Evolutionary conservation across 805 yeast species (phyloP).

Genomic region (Starmerella ratchasimensis): DNA sequence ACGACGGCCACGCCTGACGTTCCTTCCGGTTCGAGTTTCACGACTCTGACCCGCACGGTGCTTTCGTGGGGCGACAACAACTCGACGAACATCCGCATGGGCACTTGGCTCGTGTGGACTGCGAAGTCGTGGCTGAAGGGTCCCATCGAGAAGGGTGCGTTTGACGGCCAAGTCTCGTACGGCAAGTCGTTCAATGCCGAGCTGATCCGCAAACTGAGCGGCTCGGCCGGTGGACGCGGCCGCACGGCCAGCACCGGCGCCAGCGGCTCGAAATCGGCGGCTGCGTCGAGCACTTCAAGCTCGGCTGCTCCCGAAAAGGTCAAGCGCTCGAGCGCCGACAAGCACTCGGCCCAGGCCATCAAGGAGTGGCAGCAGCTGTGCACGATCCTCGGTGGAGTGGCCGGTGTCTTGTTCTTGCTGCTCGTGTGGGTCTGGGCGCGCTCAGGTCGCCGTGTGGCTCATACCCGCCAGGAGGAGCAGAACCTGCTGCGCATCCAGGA

Average conservation of each 20-base stretch:
- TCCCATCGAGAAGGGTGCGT: slow-evolving; percentile 73
- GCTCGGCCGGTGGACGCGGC: not conserved
- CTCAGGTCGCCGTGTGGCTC: not conserved
- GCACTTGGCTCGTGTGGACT: slow-evolving; percentile 62
- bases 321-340: slow-evolving; percentile 8
- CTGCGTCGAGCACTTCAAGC: not conserved
- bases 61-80: slow-evolving; percentile 59
- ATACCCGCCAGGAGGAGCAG: slow-evolving; percentile 6
- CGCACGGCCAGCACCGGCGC: not conserved
- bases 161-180: slow-evolving; percentile 61
- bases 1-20: slow-evolving; percentile 79
- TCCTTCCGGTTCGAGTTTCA: slow-evolving; percentile 78
- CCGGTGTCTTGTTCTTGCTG: slow-evolving; percentile 12
- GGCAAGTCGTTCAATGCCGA: slow-evolving; percentile 37
- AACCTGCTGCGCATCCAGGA: slow-evolving; percentile 30
- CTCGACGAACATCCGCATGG: slow-evolving; percentile 55
- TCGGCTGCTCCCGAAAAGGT: slow-evolving; percentile 6
- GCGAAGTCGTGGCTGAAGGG: slow-evolving; percentile 86
- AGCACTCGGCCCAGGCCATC: slow-evolving; percentile 15
- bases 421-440: slow-evolving; percentile 4
- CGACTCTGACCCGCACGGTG: slow-evolving; percentile 31
- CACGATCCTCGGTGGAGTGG: slow-evolving; percentile 5
- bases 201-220: slow-evolving; percentile 20
- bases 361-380: slow-evolving; percentile 15
- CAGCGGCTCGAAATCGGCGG: slow-evolving; percentile 9